Conservation (phyloP, 1,139 yeast species). For the Kodamaea arcana region DNA sequence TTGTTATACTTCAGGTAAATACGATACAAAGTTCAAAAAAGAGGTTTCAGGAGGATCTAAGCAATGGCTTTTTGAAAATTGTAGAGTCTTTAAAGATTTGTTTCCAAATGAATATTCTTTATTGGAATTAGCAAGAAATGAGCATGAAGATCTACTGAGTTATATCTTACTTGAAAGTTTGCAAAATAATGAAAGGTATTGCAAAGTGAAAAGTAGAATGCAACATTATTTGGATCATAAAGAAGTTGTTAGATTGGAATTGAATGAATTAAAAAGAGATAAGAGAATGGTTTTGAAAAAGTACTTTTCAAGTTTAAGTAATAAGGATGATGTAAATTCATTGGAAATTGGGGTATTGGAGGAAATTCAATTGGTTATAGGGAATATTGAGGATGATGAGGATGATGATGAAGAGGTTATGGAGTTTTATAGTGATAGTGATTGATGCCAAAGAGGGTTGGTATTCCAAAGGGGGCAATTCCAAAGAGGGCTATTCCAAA, state of each 20-base stretch:
- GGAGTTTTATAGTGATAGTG: constrained; percentile 5
- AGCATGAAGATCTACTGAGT: background rate
- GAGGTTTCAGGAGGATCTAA: constrained; percentile 10
- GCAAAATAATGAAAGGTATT: constrained; percentile 4
- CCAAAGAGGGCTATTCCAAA: no score
- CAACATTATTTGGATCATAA: constrained; percentile 2
- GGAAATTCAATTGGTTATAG: background rate
- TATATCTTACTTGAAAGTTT: constrained; percentile 4
- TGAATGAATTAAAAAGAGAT: constrained; percentile 2
- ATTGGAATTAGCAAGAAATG: constrained; percentile 2
- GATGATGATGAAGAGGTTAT: constrained; percentile 5
- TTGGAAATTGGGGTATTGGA: constrained; percentile 4
- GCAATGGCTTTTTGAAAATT: constrained; percentile 11
- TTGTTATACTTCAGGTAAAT: constrained; percentile 2
- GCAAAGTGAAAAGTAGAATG: constrained; percentile 4
- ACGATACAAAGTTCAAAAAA: constrained; percentile 1
- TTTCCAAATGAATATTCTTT: constrained; percentile 12
- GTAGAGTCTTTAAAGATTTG: constrained; percentile 10
- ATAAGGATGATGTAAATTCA: constrained; percentile 1
- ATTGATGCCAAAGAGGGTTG: no score
- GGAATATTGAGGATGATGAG: constrained; percentile 3
- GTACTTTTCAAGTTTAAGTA: constrained; percentile 4
- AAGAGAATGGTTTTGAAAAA: background rate
- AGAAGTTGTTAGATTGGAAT: constrained; percentile 1
- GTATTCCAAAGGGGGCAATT: no score